phyloP scores from a whole-genome alignment of 2,329 filamentous ascomycete species.

The Colletotrichum lini region DNA sequence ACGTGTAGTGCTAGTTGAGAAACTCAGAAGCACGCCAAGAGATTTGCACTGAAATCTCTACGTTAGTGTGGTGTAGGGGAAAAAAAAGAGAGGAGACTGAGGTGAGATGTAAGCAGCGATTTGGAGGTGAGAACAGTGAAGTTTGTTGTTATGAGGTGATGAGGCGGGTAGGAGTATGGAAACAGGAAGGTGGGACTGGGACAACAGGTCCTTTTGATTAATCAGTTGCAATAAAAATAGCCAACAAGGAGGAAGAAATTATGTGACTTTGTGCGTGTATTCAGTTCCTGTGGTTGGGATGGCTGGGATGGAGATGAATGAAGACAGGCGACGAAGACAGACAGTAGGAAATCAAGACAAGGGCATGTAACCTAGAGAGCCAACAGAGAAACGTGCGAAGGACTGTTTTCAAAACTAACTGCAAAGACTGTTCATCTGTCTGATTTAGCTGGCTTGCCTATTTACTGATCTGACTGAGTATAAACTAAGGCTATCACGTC shows the following conservation, averaged over 20 bases:
- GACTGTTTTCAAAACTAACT: not conserved
- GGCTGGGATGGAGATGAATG: no score
- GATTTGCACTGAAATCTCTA: not conserved
- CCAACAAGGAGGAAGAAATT: no score
- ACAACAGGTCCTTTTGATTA: not conserved
- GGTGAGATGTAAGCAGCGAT: not conserved
- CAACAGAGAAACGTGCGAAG: not conserved
- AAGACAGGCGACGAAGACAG: no score
- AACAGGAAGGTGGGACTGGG: not conserved
- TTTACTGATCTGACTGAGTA: not conserved
- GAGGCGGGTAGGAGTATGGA: not conserved
- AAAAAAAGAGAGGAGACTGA: not conserved
- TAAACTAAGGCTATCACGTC: not conserved
- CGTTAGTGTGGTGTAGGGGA: not conserved
- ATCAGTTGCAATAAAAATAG: not conserved
- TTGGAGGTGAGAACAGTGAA: not conserved
- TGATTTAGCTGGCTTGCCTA: no score
- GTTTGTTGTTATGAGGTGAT: not conserved
- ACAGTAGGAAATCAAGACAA: no score
- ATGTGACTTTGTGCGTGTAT: not conserved
- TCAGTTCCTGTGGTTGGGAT: no score
- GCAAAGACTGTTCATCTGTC: not conserved
- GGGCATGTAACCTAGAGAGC: no score
- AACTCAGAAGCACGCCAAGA: not conserved
- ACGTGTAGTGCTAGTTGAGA: not conserved